These are phyloP conservation scores for Aspergillus sclerotioniger DNA, from an alignment of 495 filamentous ascomycete genomes.

Conservation along the genomic window DNA sequence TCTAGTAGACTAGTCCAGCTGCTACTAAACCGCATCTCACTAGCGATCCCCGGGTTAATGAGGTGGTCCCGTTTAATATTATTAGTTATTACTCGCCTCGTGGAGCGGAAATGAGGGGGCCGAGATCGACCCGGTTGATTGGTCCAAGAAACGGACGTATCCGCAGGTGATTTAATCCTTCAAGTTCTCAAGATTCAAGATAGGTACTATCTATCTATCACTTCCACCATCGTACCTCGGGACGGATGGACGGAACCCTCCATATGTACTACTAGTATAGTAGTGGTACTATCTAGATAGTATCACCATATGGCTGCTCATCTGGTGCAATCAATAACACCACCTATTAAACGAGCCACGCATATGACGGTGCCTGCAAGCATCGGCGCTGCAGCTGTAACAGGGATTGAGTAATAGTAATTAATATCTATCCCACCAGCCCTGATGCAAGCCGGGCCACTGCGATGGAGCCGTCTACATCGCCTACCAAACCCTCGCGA, in stretches of 20 bases:
- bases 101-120: constrained; percentile 5
- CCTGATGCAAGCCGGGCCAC: constrained; percentile 7
- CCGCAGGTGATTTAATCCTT: background rate
- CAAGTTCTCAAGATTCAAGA: background rate
- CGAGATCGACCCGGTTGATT: background rate
- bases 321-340: background rate
- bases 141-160: background rate
- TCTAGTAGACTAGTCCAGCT: background rate
- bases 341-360: background rate
- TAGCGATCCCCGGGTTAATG: background rate
- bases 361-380: background rate
- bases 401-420: constrained; percentile 9
- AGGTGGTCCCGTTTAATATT: constrained; percentile 3
- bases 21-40: background rate
- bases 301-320: too few species aligned
- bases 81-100: background rate
- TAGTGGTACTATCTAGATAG: too few species aligned
- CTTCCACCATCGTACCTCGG: too few species aligned
- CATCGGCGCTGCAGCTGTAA: constrained; percentile 13
- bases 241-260: too few species aligned
- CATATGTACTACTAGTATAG: too few species aligned
- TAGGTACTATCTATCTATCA: too few species aligned
- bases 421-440: background rate
- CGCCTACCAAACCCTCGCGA: background rate
- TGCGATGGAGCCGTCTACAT: background rate